These are phyloP conservation scores for Citrullus amarus DNA, from an alignment of 306 rosid genomes.

Conservation along the genomic window DNA sequence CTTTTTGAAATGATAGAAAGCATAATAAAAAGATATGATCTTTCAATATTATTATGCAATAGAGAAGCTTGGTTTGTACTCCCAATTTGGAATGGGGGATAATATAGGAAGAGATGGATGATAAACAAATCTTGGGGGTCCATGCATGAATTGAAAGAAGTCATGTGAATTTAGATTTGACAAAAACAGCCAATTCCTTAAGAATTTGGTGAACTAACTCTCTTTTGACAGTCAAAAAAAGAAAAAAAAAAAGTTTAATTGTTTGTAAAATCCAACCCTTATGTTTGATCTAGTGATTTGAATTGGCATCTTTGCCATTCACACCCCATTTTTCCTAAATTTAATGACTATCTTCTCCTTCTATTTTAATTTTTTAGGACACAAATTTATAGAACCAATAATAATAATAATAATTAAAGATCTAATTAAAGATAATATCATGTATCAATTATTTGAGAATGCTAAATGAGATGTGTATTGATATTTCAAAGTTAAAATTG, in stretches of 20 bases:
- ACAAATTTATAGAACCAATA: no score
- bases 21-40: neutral
- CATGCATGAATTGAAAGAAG: neutral
- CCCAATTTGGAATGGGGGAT: neutral
- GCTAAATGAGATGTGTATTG: no score
- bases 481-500: no score
- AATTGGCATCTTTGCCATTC: neutral
- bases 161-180: neutral
- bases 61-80: neutral
- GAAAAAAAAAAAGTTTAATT: no score
- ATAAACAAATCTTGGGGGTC: conserved; percentile 2
- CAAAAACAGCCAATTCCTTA: neutral
- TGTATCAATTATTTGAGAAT: no score
- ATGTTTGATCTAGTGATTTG: neutral
- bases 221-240: neutral
- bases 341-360: no score
- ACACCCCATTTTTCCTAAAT: neutral
- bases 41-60: neutral
- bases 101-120: neutral
- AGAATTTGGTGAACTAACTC: conserved; percentile 3
- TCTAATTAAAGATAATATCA: no score
- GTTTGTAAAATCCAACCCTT: neutral
- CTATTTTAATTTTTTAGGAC: no score
- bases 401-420: no score
- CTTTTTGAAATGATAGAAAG: neutral